phyloP scores from a whole-genome alignment of 2,329 filamentous ascomycete species.

The Fusarium agapanthi region DNA sequence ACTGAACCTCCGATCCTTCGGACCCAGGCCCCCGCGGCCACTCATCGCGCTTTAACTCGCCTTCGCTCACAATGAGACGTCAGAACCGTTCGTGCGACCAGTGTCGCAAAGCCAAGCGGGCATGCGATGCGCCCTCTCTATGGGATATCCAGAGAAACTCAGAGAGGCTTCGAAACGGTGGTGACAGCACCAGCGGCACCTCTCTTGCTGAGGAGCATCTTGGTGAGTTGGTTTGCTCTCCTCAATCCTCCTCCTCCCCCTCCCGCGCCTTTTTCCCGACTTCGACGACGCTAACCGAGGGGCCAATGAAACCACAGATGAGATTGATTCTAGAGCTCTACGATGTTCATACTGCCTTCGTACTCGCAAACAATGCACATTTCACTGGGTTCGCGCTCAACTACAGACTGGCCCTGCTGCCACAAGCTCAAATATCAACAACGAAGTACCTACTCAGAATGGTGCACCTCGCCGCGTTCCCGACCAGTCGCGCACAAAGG shows the following conservation, averaged over 20 bases:
- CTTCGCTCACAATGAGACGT: conserved; percentile 38
- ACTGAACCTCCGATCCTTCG: conserved; percentile 6
- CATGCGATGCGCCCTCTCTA: conserved; percentile 42
- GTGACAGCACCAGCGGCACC: conserved; percentile 30
- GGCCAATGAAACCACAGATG: conserved; percentile 35
- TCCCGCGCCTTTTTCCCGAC: conserved; percentile 27
- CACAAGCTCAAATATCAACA: conserved; percentile 16
- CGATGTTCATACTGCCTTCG: conserved; percentile 43
- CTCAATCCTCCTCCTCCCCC: conserved; percentile 5
- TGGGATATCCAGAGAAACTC: conserved; percentile 43
- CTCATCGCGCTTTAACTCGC: conserved; percentile 3
- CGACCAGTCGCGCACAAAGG: conserved; percentile 39
- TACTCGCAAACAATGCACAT: conserved; percentile 43
- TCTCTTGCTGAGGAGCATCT: conserved; percentile 42
- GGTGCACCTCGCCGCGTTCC: conserved; percentile 35
- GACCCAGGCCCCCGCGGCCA: neutral
- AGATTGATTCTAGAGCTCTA: conserved; percentile 41
- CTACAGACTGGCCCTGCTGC: conserved; percentile 38
- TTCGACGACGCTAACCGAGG: conserved; percentile 36
- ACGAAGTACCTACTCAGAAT: conserved; percentile 27
- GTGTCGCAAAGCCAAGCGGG: conserved; percentile 43
- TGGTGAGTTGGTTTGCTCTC: conserved; percentile 32
- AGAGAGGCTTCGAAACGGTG: conserved; percentile 35
- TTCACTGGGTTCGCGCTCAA: conserved; percentile 42
- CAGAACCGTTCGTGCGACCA: conserved; percentile 44